Conservation (phyloP, 1,284 basidiomycete genomes). For the Polyporus tsugae region DNA sequence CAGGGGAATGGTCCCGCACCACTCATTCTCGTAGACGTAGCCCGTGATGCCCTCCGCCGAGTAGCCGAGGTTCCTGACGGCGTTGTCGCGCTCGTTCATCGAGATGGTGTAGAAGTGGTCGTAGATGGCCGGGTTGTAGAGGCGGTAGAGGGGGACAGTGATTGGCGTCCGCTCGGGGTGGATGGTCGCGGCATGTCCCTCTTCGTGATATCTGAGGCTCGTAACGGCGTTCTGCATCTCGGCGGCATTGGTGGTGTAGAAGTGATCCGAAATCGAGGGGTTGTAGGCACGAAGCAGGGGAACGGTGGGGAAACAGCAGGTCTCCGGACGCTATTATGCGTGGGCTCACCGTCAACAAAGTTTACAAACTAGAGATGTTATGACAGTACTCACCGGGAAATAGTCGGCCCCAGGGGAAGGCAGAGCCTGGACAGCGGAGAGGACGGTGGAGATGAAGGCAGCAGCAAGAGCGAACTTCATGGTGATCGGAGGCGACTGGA, state of each 20-base stretch:
- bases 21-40: slow-evolving; percentile 7
- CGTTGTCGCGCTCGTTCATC: slow-evolving; percentile 13
- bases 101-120: slow-evolving; percentile 23
- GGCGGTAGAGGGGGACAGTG: slow-evolving; percentile 25
- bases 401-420: slow-evolving; percentile 13
- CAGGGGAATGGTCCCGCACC: slow-evolving; percentile 21
- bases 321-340: neutral
- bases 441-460: slow-evolving; percentile 7
- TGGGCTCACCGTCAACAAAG: neutral
- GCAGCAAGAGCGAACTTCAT: slow-evolving; percentile 16
- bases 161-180: slow-evolving; percentile 11
- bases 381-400: neutral
- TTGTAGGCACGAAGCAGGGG: slow-evolving; percentile 27
- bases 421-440: slow-evolving; percentile 8
- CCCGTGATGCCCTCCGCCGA: slow-evolving; percentile 12
- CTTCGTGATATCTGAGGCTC: slow-evolving; percentile 19
- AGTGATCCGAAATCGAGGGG: slow-evolving; percentile 22
- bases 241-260: slow-evolving; percentile 29
- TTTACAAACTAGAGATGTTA: neutral
- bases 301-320: slow-evolving; percentile 15
- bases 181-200: slow-evolving; percentile 24
- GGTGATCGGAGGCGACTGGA: neutral
- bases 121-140: slow-evolving; percentile 8
- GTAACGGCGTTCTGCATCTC: slow-evolving; percentile 23
- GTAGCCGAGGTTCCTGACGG: slow-evolving; percentile 9